Conservation (phyloP, 2,329 filamentous ascomycete genomes). For the Remersonia thermophila region DNA sequence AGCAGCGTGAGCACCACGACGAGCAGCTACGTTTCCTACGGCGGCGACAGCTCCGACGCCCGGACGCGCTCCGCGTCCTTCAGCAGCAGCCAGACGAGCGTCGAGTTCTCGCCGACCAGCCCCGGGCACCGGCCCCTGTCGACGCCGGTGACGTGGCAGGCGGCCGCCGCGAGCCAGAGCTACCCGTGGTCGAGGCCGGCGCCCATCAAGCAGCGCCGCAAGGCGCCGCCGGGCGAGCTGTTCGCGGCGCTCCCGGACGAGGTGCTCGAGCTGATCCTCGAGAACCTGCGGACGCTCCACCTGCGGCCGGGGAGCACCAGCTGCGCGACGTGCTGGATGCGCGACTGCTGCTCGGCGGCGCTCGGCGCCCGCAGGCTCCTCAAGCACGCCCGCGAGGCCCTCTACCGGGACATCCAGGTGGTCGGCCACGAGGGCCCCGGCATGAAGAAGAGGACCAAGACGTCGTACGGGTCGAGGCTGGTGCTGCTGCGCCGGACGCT, state of each 20-base stretch:
- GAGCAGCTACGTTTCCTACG: slow-evolving; percentile 14
- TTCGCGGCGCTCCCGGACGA: slow-evolving; percentile 46
- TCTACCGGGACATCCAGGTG: slow-evolving; percentile 49
- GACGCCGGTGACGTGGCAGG: slow-evolving; percentile 11
- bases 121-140: slow-evolving; percentile 2
- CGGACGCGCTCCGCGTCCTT: slow-evolving; percentile 18
- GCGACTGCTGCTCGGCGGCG: slow-evolving; percentile 42
- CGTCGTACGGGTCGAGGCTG: slow-evolving; percentile 39
- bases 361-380: slow-evolving; percentile 40
- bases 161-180: slow-evolving; percentile 6
- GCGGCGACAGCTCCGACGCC: slow-evolving; percentile 22
- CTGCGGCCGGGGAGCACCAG: slow-evolving; percentile 34
- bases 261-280: slow-evolving; percentile 44
- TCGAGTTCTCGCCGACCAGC: slow-evolving; percentile 16
- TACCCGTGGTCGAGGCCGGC: slow-evolving; percentile 22
- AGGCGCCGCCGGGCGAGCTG: slow-evolving; percentile 34
- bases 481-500: slow-evolving; percentile 46
- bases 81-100: slow-evolving; percentile 19
- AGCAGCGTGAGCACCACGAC: slow-evolving; percentile 21
- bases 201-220: slow-evolving; percentile 24
- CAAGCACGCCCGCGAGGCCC: slow-evolving; percentile 35
- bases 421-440: slow-evolving; percentile 42
- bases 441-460: slow-evolving; percentile 47
- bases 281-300: slow-evolving; percentile 40
- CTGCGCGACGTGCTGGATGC: slow-evolving; percentile 54